Evolutionary conservation across 495 filamentous ascomycete species (phyloP).

Genomic region (Staphylotrichum longicolle): DNA sequence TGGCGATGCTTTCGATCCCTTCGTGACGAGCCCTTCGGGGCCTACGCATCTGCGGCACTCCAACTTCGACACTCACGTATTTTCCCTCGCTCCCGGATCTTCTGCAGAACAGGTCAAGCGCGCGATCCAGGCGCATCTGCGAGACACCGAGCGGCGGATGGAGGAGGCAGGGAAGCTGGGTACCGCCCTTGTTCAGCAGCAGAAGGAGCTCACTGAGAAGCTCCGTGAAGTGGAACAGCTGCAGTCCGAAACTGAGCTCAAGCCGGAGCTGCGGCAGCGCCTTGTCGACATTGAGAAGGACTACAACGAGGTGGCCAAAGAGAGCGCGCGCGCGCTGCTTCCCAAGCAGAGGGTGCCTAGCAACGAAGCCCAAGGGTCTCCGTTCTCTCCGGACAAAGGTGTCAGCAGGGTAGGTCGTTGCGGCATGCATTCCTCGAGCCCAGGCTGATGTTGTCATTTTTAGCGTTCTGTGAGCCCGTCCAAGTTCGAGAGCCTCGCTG

Average conservation of each 20-base stretch:
- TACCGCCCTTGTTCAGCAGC: conserved; percentile 79
- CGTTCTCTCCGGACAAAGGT: conserved; percentile 57
- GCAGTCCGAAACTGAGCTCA: conserved; percentile 76
- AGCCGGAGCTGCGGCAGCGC: conserved; percentile 77
- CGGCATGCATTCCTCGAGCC: too few relatives aligned
- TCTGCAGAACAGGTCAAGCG: conserved; percentile 85
- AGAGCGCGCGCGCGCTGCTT: conserved; percentile 84
- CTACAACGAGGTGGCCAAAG: conserved; percentile 90
- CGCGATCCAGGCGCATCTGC: conserved; percentile 84
- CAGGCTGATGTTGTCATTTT: conserved; percentile 25
- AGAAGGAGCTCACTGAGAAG: conserved; percentile 72
- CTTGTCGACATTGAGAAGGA: conserved; percentile 86
- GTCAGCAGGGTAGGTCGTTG: conserved; percentile 49
- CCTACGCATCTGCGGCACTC: conserved; percentile 68
- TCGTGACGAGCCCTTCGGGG: conserved; percentile 44
- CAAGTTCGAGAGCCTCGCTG: conserved; percentile 80
- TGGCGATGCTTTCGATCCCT: conserved; percentile 52
- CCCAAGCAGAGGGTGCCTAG: conserved; percentile 75
- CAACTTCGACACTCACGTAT: conserved; percentile 72
- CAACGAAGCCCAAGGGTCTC: conserved; percentile 61
- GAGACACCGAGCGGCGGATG: conserved; percentile 85
- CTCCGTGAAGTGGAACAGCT: conserved; percentile 81
- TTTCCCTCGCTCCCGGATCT: conserved; percentile 69
- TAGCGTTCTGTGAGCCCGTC: conserved; percentile 71
- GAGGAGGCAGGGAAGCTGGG: conserved; percentile 88